phyloP scores from a whole-genome alignment of 2,329 filamentous ascomycete species.

The Lecanicillium sp. region DNA sequence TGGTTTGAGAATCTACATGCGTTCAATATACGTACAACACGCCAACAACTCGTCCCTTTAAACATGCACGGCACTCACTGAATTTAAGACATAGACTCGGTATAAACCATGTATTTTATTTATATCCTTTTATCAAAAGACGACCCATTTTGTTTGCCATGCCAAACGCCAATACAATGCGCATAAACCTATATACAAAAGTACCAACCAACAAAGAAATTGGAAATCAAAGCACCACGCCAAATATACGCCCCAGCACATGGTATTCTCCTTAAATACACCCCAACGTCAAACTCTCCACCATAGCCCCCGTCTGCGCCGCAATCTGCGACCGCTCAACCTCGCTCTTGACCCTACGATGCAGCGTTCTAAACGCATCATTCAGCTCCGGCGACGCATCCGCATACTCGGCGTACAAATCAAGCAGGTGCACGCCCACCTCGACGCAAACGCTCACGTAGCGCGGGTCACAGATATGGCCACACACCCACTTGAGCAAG shows the following conservation, averaged over 20 bases:
- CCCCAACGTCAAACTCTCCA: slow-evolving; percentile 50
- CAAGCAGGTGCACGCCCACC: slow-evolving; percentile 70
- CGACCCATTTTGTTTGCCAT: background rate
- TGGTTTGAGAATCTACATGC: no score
- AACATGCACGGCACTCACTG: no score
- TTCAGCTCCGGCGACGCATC: slow-evolving; percentile 67
- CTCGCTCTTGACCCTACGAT: slow-evolving; percentile 63
- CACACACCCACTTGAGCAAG: slow-evolving; percentile 73
- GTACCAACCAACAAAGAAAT: no score
- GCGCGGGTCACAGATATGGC: slow-evolving; percentile 73
- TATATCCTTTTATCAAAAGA: no score
- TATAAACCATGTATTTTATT: no score
- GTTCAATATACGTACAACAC: no score
- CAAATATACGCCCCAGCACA: no score
- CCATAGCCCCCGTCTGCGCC: slow-evolving; percentile 76
- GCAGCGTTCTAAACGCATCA: slow-evolving; percentile 58
- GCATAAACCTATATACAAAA: no score
- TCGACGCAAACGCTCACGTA: slow-evolving; percentile 77
- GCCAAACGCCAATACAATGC: slow-evolving; percentile 4
- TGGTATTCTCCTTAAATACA: slow-evolving; percentile 1
- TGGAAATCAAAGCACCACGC: no score
- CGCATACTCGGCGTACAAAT: slow-evolving; percentile 77
- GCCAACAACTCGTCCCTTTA: no score
- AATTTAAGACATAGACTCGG: no score
- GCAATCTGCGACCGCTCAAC: slow-evolving; percentile 80